These are phyloP conservation scores for Verticillium nonalfalfae DNA, from an alignment of 2,329 filamentous ascomycete species.

Conservation along the genomic window DNA sequence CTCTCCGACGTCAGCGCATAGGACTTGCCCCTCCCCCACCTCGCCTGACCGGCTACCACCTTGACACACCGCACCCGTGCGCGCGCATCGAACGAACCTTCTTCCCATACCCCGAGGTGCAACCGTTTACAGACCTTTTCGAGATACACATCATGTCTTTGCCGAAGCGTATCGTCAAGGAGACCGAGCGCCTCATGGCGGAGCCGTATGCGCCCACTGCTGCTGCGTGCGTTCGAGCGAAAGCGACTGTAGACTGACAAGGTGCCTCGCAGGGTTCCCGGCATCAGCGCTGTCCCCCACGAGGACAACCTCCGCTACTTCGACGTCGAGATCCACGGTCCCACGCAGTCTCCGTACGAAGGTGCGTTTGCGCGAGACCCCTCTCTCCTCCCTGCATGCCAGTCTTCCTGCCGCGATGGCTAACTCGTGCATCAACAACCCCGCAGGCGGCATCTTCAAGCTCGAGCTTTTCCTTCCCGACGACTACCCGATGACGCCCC, in stretches of 20 bases:
- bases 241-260: background rate
- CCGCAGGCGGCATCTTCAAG: constrained; percentile 75
- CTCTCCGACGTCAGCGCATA: background rate
- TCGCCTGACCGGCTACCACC: background rate
- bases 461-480: constrained; percentile 96
- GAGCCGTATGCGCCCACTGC: constrained; percentile 65
- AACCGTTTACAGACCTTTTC: too few relatives aligned
- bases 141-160: constrained; percentile 53
- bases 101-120: background rate
- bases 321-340: constrained; percentile 93
- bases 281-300: constrained; percentile 92
- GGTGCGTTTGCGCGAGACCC: constrained; percentile 40
- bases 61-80: background rate
- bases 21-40: background rate
- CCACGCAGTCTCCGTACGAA: constrained; percentile 89
- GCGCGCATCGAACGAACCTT: background rate
- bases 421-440: background rate
- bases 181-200: constrained; percentile 93
- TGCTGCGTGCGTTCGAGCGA: background rate
- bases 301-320: constrained; percentile 98
- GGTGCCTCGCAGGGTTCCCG: constrained; percentile 64
- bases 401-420: too few relatives aligned
- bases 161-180: constrained; percentile 96
- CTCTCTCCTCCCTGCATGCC: background rate
- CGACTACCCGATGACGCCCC: constrained; percentile 98